Conservation (phyloP, 1,139 yeast genomes). For the Arxiozyma telluris region DNA sequence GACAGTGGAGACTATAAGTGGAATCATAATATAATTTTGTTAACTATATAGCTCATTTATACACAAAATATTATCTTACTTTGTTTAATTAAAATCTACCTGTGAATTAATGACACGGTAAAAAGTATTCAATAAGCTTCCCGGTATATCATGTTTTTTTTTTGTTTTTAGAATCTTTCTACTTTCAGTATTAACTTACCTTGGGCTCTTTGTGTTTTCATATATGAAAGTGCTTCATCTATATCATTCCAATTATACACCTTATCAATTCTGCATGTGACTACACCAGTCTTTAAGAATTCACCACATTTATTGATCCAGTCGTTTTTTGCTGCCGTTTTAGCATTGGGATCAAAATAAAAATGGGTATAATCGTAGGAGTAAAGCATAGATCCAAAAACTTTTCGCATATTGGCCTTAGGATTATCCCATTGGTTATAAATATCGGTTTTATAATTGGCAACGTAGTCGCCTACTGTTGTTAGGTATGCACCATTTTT, state of each 20-base stretch:
- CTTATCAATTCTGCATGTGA: conserved; percentile 43
- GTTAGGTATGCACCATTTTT: conserved; percentile 42
- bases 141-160: background rate
- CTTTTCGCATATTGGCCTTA: conserved; percentile 33
- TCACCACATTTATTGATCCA: conserved; percentile 34
- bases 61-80: background rate
- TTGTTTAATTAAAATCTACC: background rate
- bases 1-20: background rate
- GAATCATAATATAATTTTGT: too few relatives aligned
- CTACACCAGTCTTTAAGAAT: conserved; percentile 37
- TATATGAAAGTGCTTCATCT: conserved; percentile 42
- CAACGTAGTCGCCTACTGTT: conserved; percentile 46
- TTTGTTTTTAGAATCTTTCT: conserved; percentile 29
- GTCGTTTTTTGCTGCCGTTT: conserved; percentile 21
- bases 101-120: background rate
- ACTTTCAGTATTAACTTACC: conserved; percentile 53
- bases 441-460: conserved; percentile 31
- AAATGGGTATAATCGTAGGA: conserved; percentile 32
- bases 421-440: conserved; percentile 33
- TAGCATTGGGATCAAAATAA: conserved; percentile 29
- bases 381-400: conserved; percentile 31
- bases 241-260: conserved; percentile 45
- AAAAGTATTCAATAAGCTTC: background rate
- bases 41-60: too few relatives aligned
- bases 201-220: conserved; percentile 44